Base-by-base conservation (phyloP, 805 yeast species). In the Lipomyces oligophaga region DNA sequence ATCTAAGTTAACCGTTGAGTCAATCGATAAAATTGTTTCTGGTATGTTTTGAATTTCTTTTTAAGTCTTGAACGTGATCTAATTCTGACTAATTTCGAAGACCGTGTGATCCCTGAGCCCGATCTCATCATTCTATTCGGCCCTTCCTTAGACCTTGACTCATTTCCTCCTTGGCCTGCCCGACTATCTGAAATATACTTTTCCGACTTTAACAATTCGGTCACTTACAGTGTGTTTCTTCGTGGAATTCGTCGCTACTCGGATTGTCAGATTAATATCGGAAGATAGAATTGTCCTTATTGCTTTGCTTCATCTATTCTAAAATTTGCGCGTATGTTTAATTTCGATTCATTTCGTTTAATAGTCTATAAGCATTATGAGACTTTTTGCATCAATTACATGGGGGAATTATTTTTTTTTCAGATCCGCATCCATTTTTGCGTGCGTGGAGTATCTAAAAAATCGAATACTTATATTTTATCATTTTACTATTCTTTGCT, bases 151-250 rank as follows among this genome's bases (percentile, higher is more conserved):
- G 95, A 88, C 63, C 74, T 93, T 40, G 95, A 88, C 66, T 97
- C 95, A 15, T 93, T 81, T 65, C 97, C 97, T 18, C 98, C 98
- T 24, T 93, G 98, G 98, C 97, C 90, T 62, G 78, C 87, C 28
- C 77, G 98, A 53, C 75, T 94, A 43, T 78, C 88, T 5, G 98
- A 93, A 63, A 79, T 93, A 60, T 89, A 45, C 30, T 45, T 50
- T 32, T 54, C 55, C 7, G 51, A 47, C 27, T 45, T 47, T 39
- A 57, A 57, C 32, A 28, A 45, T 22, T 22, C 45, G 10, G 58
- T 57, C 7, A 41, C 53, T 8, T 57, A 57, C 37, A 52, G 32
- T 32, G 52, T 86, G 15, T 86, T 83, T 62, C 73, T 84, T 32
- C 74, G 93, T 54, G 60, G 54, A 25, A 34, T 69, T 13, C 60